These are phyloP conservation scores for Cichorium intybus DNA, from an alignment of 140 eudicot species.

Conservation along the genomic window DNA sequence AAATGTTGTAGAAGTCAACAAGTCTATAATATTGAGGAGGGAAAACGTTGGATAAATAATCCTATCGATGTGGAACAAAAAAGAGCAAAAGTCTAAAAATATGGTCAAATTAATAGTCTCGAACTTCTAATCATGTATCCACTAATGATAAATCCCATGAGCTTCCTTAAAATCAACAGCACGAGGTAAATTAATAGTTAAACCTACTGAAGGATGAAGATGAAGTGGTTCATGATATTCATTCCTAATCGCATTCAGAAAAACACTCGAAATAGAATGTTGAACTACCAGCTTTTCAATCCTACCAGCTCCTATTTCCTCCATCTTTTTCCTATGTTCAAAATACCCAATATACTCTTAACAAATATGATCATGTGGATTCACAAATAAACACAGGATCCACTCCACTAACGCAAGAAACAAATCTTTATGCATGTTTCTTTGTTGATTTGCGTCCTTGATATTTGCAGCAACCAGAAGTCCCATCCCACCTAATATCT, in stretches of 20 bases:
- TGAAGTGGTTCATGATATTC: conserved; percentile 71
- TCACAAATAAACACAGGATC: conserved; percentile 68
- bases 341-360: conserved; percentile 86
- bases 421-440: conserved; percentile 35
- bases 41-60: too few species aligned
- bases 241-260: conserved; percentile 63
- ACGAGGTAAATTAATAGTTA: conserved; percentile 50
- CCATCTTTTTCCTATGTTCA: conserved; percentile 85
- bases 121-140: conserved; percentile 54
- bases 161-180: conserved; percentile 65
- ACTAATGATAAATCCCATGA: conserved; percentile 94
- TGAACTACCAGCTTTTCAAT: conserved; percentile 79
- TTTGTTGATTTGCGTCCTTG: conserved; percentile 39
- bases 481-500: too few species aligned
- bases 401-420: conserved; percentile 59
- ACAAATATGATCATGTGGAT: conserved; percentile 79
- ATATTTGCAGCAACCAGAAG: conserved; percentile 65
- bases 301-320: conserved; percentile 71
- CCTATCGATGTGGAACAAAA: too few species aligned
- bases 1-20: too few species aligned
- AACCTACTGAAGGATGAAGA: conserved; percentile 73
- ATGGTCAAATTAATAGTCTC: conserved; percentile 15
- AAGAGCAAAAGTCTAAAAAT: conserved; percentile 6
- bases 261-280: conserved; percentile 71
- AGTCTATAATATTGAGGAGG: too few species aligned